phyloP scores from a whole-genome alignment of 2,329 filamentous ascomycete species.

The Fusarium fujikuroi region DNA sequence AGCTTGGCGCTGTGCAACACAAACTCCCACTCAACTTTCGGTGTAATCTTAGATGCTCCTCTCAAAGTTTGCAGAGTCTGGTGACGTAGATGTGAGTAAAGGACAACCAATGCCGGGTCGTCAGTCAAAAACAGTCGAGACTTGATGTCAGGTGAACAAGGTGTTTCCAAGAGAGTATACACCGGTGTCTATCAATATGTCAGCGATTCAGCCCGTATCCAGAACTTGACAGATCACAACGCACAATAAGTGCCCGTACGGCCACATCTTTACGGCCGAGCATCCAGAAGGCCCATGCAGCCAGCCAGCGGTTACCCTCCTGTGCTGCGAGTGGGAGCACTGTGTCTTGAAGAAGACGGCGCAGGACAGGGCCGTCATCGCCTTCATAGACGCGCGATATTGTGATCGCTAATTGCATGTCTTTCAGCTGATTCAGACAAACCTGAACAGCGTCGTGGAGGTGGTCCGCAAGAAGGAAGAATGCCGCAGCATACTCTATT shows the following conservation, averaged over 20 bases:
- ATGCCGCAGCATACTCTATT: constrained; percentile 90
- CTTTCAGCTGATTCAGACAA: constrained; percentile 85
- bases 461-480: constrained; percentile 90
- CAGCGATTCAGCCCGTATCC: neutral
- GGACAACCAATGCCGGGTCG: constrained; percentile 86
- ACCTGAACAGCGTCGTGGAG: constrained; percentile 87
- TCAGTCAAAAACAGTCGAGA: constrained; percentile 87
- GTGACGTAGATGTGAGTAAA: constrained; percentile 87
- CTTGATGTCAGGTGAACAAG: constrained; percentile 74
- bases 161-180: constrained; percentile 76
- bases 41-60: constrained; percentile 83
- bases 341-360: constrained; percentile 79
- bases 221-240: constrained; percentile 44
- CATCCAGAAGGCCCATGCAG: constrained; percentile 97
- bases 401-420: constrained; percentile 89
- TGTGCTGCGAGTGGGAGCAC: constrained; percentile 80
- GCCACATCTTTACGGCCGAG: constrained; percentile 84
- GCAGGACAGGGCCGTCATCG: constrained; percentile 79
- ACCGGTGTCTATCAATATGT: constrained; percentile 72
- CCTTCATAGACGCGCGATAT: constrained; percentile 90
- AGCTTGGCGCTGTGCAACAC: constrained; percentile 85
- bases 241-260: constrained; percentile 82
- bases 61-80: constrained; percentile 84
- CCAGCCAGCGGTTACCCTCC: constrained; percentile 91
- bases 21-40: constrained; percentile 87